Evolutionary conservation across 768 basidiomycete species (phyloP).

Genomic region (Rhodocollybia butyracea): DNA sequence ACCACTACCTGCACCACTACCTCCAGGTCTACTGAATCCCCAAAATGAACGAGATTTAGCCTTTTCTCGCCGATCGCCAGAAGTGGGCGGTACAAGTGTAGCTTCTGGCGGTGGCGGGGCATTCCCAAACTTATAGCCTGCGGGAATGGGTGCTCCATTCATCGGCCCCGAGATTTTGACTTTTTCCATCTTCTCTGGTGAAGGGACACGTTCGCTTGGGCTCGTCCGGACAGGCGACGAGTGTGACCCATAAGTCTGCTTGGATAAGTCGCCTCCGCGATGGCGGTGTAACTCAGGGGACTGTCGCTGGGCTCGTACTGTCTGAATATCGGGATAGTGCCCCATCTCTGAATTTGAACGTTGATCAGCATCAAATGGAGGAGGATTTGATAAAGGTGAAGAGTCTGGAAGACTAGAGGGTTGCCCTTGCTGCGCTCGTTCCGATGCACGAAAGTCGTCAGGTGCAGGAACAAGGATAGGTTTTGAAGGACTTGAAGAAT

Average conservation of each 20-base stretch:
- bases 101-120: conserved; percentile 42
- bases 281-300: conserved; percentile 55
- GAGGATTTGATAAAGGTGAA: conserved; percentile 62
- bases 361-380: conserved; percentile 34
- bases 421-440: conserved; percentile 36
- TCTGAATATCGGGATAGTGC: conserved; percentile 68
- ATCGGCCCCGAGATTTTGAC: conserved; percentile 90
- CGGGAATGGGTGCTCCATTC: conserved; percentile 80
- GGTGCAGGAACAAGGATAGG: conserved; percentile 45
- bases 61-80: conserved; percentile 76
- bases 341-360: conserved; percentile 82
- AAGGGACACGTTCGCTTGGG: conserved; percentile 47
- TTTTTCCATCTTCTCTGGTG: conserved; percentile 60
- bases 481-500: conserved; percentile 54
- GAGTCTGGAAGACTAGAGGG: conserved; percentile 52
- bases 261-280: conserved; percentile 33
- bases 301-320: conserved; percentile 33
- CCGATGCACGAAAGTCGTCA: conserved; percentile 37
- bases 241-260: conserved; percentile 51
- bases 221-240: conserved; percentile 44
- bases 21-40: conserved; percentile 76
- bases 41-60: conserved; percentile 92
- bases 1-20: conserved; percentile 24
- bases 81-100: conserved; percentile 30
- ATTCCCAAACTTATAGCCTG: conserved; percentile 90